Base-by-base conservation (phyloP, 768 basidiomycete genomes). In the Suillus clintonianus region DNA sequence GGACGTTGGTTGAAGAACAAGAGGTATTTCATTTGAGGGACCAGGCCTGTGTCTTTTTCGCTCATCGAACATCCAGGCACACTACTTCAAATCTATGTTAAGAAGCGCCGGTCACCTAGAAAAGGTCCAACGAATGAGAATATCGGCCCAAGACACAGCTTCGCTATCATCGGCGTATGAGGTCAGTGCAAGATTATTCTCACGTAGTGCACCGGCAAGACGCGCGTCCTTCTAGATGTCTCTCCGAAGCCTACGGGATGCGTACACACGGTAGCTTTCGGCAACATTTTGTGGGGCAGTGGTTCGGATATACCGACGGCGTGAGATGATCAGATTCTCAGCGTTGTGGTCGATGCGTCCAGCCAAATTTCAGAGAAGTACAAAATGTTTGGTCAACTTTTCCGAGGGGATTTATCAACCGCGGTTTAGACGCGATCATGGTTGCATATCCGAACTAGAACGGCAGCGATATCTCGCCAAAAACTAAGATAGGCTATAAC, bases 1-100 rank as follows among this genome's bases (percentile, higher is more conserved):
- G 97, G 97, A 92, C 91, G 2, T 77, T 99, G 69, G 92, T 99
- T 8, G 97, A 99, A 79, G 91, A 95, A 73, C 96, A 97, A 73
- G 92, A 94, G 83, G 92, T 89, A 43, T 10, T 9, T 19, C 24
- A 27, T 2, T 24, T 19, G 3, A 45, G 78, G 65, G 51, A 34
- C 60, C 34, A 6, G 9, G 9, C 22, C 17, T 17, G 8, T 27
- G 15, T 17, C 10, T 24, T 56, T 27, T 17, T 17, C 24, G 22
- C 24, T 56, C 24, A 56, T 39, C 3, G 55, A 56, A 62, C 41
- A 39, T 59, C 14, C 65, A 95, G 94, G 94, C 93, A 7, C 85
- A 91, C 13, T 87, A 92, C 70, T 97, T 97, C 82, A 97, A 96
- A 75, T 74, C 78, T 5, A 90, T 97, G 86, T 74, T 97, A 67